A percentile compares a stretch with the other conserved stretches of the same genome.
These are phyloP conservation scores for Cystobasidium slooffiae DNA, from an alignment of 1,284 basidiomycete genomes.

Conservation along the genomic window DNA sequence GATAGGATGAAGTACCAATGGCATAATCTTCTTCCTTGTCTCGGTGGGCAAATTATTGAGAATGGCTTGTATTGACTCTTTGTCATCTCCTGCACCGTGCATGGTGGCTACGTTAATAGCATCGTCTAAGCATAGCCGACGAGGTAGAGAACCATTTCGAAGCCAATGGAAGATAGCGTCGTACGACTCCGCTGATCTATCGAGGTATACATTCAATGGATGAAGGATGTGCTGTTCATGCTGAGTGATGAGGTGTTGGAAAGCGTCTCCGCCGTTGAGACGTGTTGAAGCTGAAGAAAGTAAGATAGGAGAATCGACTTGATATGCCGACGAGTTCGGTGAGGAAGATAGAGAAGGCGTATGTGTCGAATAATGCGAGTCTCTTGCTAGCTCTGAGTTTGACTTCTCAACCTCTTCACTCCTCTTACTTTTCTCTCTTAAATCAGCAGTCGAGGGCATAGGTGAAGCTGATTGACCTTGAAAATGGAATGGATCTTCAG, in stretches of 20 bases:
- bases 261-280: background rate
- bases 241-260: constrained; percentile 1
- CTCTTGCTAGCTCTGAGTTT: background rate
- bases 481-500: constrained; percentile 33
- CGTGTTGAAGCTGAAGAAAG: constrained; percentile 5
- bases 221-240: constrained; percentile 12
- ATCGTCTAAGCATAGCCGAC: constrained; percentile 14
- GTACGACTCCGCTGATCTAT: constrained; percentile 32
- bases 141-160: constrained; percentile 27
- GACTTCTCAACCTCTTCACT: background rate
- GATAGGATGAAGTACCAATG: constrained; percentile 32
- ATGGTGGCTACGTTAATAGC: background rate
- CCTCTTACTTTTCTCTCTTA: background rate
- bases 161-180: constrained; percentile 42
- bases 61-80: background rate
- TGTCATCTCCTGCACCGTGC: background rate
- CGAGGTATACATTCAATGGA: constrained; percentile 35
- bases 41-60: constrained; percentile 5
- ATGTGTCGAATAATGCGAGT: constrained; percentile 19
- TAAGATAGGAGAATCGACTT: constrained; percentile 19
- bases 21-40: constrained; percentile 4
- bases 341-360: constrained; percentile 35
- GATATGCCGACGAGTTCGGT: constrained; percentile 30
- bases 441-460: too few relatives aligned
- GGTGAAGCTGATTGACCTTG: constrained; percentile 6